Base-by-base conservation (phyloP, 2,329 filamentous ascomycete genomes). In the Cadophora malorum region DNA sequence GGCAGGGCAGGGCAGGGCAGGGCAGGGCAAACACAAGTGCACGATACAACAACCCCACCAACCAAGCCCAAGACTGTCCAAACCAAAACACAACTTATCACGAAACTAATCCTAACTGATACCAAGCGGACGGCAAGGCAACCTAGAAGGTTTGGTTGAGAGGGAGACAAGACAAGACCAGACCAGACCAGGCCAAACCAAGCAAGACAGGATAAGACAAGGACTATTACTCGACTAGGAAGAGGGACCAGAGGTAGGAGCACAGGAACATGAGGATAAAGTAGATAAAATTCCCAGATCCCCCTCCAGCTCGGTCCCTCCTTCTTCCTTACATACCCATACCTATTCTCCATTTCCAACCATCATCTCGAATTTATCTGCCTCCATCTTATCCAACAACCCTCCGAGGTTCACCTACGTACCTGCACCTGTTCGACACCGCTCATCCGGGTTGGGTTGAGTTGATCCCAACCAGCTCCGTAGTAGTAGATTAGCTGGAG, bases 401-500 rank as follows among this genome's bases (percentile, higher is more conserved):
- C 14, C 35, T 14, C 65, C 28, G 28, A 28, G 28, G 28, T 28
- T 3, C 28, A 28, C 28, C 5, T 28, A 28, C 28, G 28, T 63
- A 50, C 25, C 38, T 59, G 47, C 52, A 45, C 55, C 61, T 45
- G 7, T 23, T 59, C 56, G 14, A 45, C 21, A 45, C 56, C 33
- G 56, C 56, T 41, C 35, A 59, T 38, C 56, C 10, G 55, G 1
- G 33, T 21, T 21, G 61, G 12, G 35, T 21, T 38, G 28, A 25
- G n/a, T 45, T 53, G 49, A 55, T 56, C 41, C n/a, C 9, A 31
- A 38, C 28, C 28, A 56, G 33, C 28, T 58, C 38, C 33, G 3
- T 25, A 5, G 16, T 41, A 25, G 21, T 38, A 38, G 12, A 38
- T 14, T 58, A 65, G 69, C 69, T 68, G 56, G 69, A 65, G 67